Evolutionary conservation across 208 protist genomes (phyloP).

Genomic region (Leishmania amazonensis): DNA sequence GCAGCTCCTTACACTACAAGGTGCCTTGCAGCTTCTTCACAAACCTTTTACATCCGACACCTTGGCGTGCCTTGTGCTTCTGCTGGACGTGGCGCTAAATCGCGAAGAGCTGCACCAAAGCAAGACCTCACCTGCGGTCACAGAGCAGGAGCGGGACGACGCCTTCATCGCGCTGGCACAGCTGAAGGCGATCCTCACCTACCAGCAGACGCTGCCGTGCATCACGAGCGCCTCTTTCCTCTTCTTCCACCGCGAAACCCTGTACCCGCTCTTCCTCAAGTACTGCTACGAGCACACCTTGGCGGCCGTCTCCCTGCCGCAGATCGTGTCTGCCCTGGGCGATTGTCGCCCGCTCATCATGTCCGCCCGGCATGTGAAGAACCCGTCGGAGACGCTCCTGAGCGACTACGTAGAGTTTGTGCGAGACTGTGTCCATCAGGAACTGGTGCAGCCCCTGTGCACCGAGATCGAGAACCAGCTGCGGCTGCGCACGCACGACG

Average conservation of each 20-base stretch:
- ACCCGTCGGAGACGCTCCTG: slow-evolving; percentile 34
- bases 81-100: slow-evolving; percentile 68
- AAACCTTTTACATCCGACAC: slow-evolving; percentile 58
- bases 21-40: slow-evolving; percentile 73
- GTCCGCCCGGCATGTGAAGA: slow-evolving; percentile 30
- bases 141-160: slow-evolving; percentile 57
- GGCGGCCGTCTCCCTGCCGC: slow-evolving; percentile 60
- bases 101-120: slow-evolving; percentile 21
- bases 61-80: slow-evolving; percentile 57
- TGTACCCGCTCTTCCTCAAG: slow-evolving; percentile 87
- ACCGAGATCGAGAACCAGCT: slow-evolving; percentile 95
- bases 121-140: slow-evolving; percentile 16
- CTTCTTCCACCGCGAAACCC: slow-evolving; percentile 84
- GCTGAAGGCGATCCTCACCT: slow-evolving; percentile 68
- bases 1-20: slow-evolving; percentile 57
- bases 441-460: slow-evolving; percentile 76
- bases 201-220: slow-evolving; percentile 46
- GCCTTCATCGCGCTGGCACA: slow-evolving; percentile 64
- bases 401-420: slow-evolving; percentile 62
- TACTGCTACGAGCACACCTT: slow-evolving; percentile 76
- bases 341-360: slow-evolving; percentile 56
- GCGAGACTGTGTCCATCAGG: slow-evolving; percentile 43
- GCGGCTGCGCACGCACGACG: slow-evolving; percentile 91
- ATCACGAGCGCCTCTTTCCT: slow-evolving; percentile 88
- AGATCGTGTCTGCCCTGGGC: slow-evolving; percentile 74